Conservation (phyloP, 805 yeast genomes). For the Candida pini region DNA sequence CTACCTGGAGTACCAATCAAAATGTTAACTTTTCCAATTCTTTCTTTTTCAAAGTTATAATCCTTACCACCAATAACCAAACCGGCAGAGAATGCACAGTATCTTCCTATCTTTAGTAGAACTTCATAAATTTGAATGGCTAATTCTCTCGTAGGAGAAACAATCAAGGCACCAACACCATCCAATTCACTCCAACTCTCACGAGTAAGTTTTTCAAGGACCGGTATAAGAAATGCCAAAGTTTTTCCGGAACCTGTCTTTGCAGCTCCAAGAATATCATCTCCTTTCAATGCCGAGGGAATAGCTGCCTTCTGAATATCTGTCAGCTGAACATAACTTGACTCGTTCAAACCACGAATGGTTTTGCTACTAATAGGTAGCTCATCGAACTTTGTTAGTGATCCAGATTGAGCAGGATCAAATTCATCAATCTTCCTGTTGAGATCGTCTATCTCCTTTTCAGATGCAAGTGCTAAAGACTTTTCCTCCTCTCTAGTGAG, state of each 20-base stretch:
- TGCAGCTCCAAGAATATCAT: constrained; percentile 99
- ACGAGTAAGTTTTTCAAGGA: constrained; percentile 61
- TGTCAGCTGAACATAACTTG: constrained; percentile 77
- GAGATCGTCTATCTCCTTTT: constrained; percentile 36
- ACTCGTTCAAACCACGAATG: constrained; percentile 63
- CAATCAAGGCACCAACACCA: constrained; percentile 82
- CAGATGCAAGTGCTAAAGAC: constrained; percentile 23
- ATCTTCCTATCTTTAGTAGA: constrained; percentile 70
- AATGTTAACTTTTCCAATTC: constrained; percentile 74
- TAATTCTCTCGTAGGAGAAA: constrained; percentile 89
- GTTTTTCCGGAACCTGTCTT: constrained; percentile 99
- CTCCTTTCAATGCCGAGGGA: constrained; percentile 90
- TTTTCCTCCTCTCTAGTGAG: constrained; percentile 26
- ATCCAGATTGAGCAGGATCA: constrained; percentile 35
- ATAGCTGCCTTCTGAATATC: constrained; percentile 82
- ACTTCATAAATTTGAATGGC: constrained; percentile 92
- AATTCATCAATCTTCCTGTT: constrained; percentile 47
- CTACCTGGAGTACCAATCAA: constrained; percentile 92
- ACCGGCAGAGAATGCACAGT: constrained; percentile 78
- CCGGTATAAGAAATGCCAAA: constrained; percentile 77
- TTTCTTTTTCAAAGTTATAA: constrained; percentile 71
- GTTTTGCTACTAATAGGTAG: constrained; percentile 70
- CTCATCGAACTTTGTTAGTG: constrained; percentile 56
- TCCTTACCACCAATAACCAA: constrained; percentile 93
- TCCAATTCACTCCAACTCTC: constrained; percentile 76